Percentiles rank a stretch among this genome's conserved stretches.
These are phyloP conservation scores for Nasturtium officinale DNA, from an alignment of 345 rosid species.

Conservation along the genomic window DNA sequence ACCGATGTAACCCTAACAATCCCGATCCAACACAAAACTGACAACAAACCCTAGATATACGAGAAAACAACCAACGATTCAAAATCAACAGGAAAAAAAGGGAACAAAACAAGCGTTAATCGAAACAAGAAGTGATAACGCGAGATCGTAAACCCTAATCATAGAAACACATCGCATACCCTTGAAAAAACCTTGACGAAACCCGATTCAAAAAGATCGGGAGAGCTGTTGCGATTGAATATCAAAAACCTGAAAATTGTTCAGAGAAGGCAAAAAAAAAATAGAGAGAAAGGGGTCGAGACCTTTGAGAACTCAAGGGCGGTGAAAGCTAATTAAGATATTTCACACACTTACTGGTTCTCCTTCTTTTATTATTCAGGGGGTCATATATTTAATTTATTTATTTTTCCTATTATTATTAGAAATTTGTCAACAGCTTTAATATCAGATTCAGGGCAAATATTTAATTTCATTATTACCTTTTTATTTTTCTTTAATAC, in stretches of 20 bases:
- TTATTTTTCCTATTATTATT: too few species aligned
- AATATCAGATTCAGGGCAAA: not conserved
- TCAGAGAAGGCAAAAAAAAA: not conserved
- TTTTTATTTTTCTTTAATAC: too few species aligned
- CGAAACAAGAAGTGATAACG: slow-evolving; percentile 1
- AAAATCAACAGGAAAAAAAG: not conserved
- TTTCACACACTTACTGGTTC: not conserved
- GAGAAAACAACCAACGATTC: not conserved
- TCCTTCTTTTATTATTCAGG: slow-evolving; percentile 35
- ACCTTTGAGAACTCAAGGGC: slow-evolving; percentile 30
- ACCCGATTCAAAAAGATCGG: slow-evolving; percentile 27
- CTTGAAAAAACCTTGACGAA: not conserved
- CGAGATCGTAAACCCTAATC: slow-evolving; percentile 45
- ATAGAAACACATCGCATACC: slow-evolving; percentile 13
- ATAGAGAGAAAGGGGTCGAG: slow-evolving; percentile 30
- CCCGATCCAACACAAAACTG: slow-evolving; percentile 23
- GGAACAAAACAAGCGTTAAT: slow-evolving; percentile 11
- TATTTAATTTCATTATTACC: not conserved
- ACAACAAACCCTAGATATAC: not conserved
- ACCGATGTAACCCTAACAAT: slow-evolving; percentile 37
- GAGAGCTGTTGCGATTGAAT: slow-evolving; percentile 18
- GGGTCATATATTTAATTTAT: not conserved
- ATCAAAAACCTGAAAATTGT: slow-evolving; percentile 24
- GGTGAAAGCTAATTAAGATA: slow-evolving; percentile 30
- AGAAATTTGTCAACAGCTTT: not conserved